Percentiles rank a stretch among this genome's conserved stretches.
Evolutionary conservation across 2,329 filamentous ascomycete genomes (phyloP).

Genomic region (Aaosphaeria arxii): DNA sequence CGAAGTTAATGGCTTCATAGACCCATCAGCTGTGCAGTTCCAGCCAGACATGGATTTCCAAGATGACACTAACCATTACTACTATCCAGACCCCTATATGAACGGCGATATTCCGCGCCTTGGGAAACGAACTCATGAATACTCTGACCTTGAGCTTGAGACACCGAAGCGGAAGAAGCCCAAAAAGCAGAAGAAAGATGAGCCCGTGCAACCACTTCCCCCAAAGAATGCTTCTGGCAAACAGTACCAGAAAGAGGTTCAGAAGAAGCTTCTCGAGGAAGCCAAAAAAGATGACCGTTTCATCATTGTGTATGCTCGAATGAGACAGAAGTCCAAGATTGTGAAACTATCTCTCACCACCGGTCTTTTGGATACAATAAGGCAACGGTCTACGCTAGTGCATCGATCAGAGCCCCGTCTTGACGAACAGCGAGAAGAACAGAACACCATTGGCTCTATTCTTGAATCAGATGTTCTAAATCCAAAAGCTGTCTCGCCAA

Average conservation of each 20-base stretch:
- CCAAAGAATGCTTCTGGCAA: constrained; percentile 44
- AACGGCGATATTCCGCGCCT: constrained; percentile 29
- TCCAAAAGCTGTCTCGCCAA: constrained; percentile 9
- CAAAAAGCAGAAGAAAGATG: constrained; percentile 31
- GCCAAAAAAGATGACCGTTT: constrained; percentile 44
- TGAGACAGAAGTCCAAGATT: constrained; percentile 45
- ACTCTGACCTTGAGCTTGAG: constrained; percentile 25
- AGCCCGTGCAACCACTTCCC: constrained; percentile 29
- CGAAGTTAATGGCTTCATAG: constrained; percentile 6
- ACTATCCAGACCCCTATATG: constrained; percentile 21
- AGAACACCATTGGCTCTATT: constrained; percentile 27
- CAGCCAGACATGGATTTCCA: constrained; percentile 8
- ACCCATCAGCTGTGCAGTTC: constrained; percentile 12
- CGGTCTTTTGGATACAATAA: constrained; percentile 35
- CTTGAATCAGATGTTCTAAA: constrained; percentile 36
- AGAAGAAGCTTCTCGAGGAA: constrained; percentile 43
- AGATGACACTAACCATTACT: constrained; percentile 12
- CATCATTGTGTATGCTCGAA: constrained; percentile 44
- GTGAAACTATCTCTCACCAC: constrained; percentile 39
- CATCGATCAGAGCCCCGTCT: constrained; percentile 13
- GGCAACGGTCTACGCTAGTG: constrained; percentile 27
- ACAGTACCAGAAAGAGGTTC: constrained; percentile 48
- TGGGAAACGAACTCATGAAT: constrained; percentile 25
- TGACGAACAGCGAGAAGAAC: constrained; percentile 16
- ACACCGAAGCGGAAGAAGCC: constrained; percentile 12